A percentile compares a stretch with the other conserved stretches of the same genome.
phyloP scores from a whole-genome alignment of 306 rosid genomes.

The Quillaja saponaria region DNA sequence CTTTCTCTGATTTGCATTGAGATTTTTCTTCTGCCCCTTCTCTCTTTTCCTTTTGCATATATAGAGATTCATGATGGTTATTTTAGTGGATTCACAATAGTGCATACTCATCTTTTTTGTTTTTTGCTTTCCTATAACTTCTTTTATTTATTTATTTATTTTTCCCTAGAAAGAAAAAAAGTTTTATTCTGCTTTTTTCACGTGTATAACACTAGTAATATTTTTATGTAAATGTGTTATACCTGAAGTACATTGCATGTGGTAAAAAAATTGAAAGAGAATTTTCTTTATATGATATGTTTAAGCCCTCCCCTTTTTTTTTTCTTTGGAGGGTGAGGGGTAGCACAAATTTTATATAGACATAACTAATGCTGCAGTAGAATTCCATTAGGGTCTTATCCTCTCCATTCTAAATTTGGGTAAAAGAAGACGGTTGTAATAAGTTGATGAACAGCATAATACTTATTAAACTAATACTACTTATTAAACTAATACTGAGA shows the following conservation, averaged over 20 bases:
- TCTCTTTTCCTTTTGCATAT: slow-evolving; percentile 48
- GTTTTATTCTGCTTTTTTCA: slow-evolving; percentile 56
- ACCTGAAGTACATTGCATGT: slow-evolving; percentile 21
- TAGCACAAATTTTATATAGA: not conserved
- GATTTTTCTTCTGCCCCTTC: slow-evolving; percentile 23
- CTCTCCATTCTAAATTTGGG: too few relatives aligned
- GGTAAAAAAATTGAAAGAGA: slow-evolving; percentile 22
- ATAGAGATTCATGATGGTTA: slow-evolving; percentile 64
- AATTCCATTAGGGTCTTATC: too few relatives aligned
- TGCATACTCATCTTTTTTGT: slow-evolving; percentile 63
- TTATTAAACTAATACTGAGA: too few relatives aligned
- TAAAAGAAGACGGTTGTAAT: too few relatives aligned
- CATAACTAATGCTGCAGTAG: too few relatives aligned
- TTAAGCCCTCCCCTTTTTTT: slow-evolving; percentile 25
- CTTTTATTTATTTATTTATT: slow-evolving; percentile 21
- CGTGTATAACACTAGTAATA: slow-evolving; percentile 43
- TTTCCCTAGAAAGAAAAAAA: slow-evolving; percentile 37
- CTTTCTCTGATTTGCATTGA: slow-evolving; percentile 38
- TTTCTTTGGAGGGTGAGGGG: slow-evolving; percentile 25
- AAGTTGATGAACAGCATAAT: too few relatives aligned
- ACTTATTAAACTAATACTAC: too few relatives aligned
- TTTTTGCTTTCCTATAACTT: slow-evolving; percentile 41
- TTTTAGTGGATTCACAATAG: slow-evolving; percentile 69
- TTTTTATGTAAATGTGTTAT: slow-evolving; percentile 35
- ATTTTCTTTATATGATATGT: too few relatives aligned